phyloP scores from a whole-genome alignment of 352 stramenopile genomes.

The Pythium rishiriense region DNA sequence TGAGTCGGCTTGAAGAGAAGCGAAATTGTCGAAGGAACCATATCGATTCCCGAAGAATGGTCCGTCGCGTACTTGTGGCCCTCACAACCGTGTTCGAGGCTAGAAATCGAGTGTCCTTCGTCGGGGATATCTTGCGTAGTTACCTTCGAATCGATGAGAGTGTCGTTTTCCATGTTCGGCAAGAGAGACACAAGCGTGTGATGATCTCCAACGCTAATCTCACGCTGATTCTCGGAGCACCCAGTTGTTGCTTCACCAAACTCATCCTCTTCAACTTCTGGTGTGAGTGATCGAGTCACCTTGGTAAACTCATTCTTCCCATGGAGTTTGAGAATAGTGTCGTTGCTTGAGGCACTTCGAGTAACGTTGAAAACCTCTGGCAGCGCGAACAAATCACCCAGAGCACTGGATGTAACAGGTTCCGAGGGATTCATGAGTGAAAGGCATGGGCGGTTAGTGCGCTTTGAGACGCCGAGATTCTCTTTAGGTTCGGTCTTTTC shows the following conservation, averaged over 20 bases:
- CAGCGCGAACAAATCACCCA: neutral
- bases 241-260: neutral
- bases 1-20: constrained; percentile 3
- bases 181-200: neutral
- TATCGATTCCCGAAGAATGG: neutral
- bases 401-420: neutral
- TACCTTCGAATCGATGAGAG: neutral
- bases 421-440: neutral
- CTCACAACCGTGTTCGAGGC: neutral
- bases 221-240: constrained; percentile 1
- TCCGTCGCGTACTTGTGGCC: neutral
- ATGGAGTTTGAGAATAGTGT: neutral
- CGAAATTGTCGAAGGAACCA: neutral
- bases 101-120: neutral
- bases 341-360: neutral
- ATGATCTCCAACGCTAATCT: neutral
- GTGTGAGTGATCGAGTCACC: neutral
- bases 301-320: neutral
- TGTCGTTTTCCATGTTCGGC: constrained; percentile 1
- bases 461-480: neutral
- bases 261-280: constrained; percentile 1
- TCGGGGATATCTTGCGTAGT: neutral
- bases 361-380: neutral
- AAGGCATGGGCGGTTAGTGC: too few relatives aligned
- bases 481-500: neutral